Evolutionary conservation across 2,329 filamentous ascomycete genomes (phyloP), one percentile per base, ranked within the genome.

Genomic region (Pleurostoma richardsiae): DNA sequence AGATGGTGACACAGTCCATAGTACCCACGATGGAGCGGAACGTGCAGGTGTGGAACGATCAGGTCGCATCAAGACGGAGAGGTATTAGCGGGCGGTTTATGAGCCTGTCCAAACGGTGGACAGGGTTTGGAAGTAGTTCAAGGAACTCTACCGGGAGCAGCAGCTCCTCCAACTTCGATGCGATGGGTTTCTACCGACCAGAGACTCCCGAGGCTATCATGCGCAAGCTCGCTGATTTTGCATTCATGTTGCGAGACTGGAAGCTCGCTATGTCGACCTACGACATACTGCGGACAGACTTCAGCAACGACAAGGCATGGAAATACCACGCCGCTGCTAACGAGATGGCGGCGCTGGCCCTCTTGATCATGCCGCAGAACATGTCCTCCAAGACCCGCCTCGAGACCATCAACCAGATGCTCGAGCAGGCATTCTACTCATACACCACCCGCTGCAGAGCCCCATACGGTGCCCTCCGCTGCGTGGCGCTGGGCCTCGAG

Each of bases 241-340:
- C 90, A 8, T 95, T 99, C 60, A 96, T 99, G 91, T 77, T 99
- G 36, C 82, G 94, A 30, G 95, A 99, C 65, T 99, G 87, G 83
- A 96, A 95, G 66, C 72, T 99, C 33, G 89, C 94, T 7, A 82
- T 94, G 56, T 90, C 86, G 10, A 96, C 89, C 0, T 99, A 96
- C 62, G 92, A 99, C 48, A 78, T 99, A 4, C 70, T 99, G 6
- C 82, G 90, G 45, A 80, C 85, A 6, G 95, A 99, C 63, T 99
- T 92, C 64, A 85, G 83, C 60, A 94, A 94, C 61, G 91, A 96
- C 63, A 97, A 97, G 65, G 95, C 94, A 1, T 99, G 94, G 94
- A 89, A 83, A 57, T 88, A 97, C 60, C 90, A 96, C 62, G 94
- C 94, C 0, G 92, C 88, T 4, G 86, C 88, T 2, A 92, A 95